Evolutionary conservation across 169 alveolate genomes (phyloP).

Genomic region (Cystoisospora suis): DNA sequence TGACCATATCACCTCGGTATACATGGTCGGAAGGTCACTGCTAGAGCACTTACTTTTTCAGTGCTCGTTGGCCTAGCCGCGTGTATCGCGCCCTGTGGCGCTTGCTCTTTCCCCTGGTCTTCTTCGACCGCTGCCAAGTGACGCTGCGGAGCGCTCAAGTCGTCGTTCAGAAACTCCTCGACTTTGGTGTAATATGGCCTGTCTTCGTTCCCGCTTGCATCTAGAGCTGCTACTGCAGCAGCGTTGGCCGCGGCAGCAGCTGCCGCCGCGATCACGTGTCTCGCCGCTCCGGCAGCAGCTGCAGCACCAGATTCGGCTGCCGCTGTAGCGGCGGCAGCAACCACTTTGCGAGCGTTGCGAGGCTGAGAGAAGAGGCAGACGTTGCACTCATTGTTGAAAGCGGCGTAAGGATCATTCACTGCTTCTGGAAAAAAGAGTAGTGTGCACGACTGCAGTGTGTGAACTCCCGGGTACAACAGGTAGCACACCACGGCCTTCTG

Average conservation of each 20-base stretch:
- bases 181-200: not conserved
- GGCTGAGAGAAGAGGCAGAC: not conserved
- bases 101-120: not conserved
- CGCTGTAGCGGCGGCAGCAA: not conserved
- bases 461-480: constrained; percentile 13
- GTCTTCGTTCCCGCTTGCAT: not conserved
- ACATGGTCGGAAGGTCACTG: too few species aligned
- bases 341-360: constrained; percentile 10
- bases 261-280: constrained; percentile 9
- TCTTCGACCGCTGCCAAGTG: not conserved
- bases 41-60: too few species aligned
- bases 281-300: not conserved
- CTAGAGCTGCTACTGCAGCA: not conserved
- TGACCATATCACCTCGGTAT: too few species aligned
- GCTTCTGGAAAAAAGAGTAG: not conserved
- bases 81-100: too few species aligned
- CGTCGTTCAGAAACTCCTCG: not conserved
- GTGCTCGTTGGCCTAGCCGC: too few species aligned
- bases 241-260: constrained; percentile 4
- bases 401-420: not conserved
- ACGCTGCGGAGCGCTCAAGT: not conserved
- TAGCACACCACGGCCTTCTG: constrained; percentile 19
- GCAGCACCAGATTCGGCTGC: constrained; percentile 10
- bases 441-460: constrained; percentile 28
- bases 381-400: constrained; percentile 1